Evolutionary conservation across 306 rosid genomes (phyloP).

Genomic region (Cajanus cajan): DNA sequence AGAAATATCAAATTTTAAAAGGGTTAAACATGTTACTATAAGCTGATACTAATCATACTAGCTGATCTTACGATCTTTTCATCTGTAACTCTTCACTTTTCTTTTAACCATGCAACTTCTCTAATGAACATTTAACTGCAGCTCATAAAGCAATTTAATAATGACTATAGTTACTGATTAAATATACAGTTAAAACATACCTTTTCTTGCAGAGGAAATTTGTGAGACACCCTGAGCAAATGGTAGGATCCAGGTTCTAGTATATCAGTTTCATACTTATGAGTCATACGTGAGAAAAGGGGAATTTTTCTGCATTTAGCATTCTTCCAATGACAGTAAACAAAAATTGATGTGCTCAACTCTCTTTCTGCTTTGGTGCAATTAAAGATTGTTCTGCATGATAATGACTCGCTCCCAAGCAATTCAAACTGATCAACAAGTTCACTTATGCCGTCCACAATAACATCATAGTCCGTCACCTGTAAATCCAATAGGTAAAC

Average conservation of each 20-base stretch:
- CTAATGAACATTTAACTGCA: constrained; percentile 17
- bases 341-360: constrained; percentile 39
- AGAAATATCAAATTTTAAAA: neutral
- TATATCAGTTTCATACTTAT: constrained; percentile 40
- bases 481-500: constrained; percentile 39
- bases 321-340: constrained; percentile 54
- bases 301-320: constrained; percentile 55
- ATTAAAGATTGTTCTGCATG: constrained; percentile 64
- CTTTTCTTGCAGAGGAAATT: constrained; percentile 66
- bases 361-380: constrained; percentile 41
- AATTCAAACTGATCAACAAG: constrained; percentile 39
- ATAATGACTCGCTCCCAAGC: constrained; percentile 44
- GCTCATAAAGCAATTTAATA: constrained; percentile 12
- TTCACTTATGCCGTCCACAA: constrained; percentile 57
- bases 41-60: constrained; percentile 1
- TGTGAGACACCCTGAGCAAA: constrained; percentile 69
- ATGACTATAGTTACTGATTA: neutral
- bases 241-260: constrained; percentile 61
- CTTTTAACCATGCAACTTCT: constrained; percentile 15
- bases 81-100: neutral
- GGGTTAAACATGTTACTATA: neutral
- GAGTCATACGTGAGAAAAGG: constrained; percentile 32
- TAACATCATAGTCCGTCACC: constrained; percentile 65
- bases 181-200: constrained; percentile 38
- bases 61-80: constrained; percentile 13